These are phyloP conservation scores for Smittium culicis DNA, from an alignment of 371 early-diverging fungal genomes.

Conservation along the genomic window DNA sequence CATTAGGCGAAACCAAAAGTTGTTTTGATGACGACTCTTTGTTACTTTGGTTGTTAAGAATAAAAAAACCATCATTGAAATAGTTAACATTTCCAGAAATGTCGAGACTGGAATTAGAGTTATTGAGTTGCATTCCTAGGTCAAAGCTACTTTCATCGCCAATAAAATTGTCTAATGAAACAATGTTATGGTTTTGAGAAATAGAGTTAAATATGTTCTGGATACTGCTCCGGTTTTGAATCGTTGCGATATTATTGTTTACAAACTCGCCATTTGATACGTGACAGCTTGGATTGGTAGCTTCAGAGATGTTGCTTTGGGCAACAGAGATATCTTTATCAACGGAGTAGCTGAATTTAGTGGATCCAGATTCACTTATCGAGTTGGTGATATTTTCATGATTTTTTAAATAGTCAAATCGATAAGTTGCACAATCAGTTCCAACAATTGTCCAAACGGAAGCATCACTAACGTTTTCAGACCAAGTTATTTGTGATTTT, in stretches of 20 bases:
- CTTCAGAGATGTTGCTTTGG: neutral
- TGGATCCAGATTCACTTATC: neutral
- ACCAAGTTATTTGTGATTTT: conserved; percentile 37
- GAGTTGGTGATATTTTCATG: conserved; percentile 16
- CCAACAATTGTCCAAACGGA: conserved; percentile 84
- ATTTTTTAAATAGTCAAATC: conserved; percentile 41
- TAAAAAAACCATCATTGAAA: neutral
- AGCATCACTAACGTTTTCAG: conserved; percentile 71
- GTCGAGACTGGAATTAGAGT: neutral
- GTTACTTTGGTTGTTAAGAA: neutral
- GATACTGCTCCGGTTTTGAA: conserved; percentile 16
- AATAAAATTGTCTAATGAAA: neutral
- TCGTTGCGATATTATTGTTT: conserved; percentile 13
- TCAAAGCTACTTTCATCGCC: conserved; percentile 4
- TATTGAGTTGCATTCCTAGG: conserved; percentile 12
- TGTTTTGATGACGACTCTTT: conserved; percentile 19
- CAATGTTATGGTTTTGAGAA: conserved; percentile 14
- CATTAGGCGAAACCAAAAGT: conserved; percentile 15
- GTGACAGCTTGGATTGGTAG: neutral
- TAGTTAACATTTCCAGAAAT: neutral
- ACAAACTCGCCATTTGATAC: neutral
- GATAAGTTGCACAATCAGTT: conserved; percentile 61
- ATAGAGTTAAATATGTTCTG: conserved; percentile 16
- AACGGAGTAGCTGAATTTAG: neutral
- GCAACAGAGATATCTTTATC: neutral